Evolutionary conservation across 257 asterid species (phyloP).

Genomic region (Solanum sitiens): DNA sequence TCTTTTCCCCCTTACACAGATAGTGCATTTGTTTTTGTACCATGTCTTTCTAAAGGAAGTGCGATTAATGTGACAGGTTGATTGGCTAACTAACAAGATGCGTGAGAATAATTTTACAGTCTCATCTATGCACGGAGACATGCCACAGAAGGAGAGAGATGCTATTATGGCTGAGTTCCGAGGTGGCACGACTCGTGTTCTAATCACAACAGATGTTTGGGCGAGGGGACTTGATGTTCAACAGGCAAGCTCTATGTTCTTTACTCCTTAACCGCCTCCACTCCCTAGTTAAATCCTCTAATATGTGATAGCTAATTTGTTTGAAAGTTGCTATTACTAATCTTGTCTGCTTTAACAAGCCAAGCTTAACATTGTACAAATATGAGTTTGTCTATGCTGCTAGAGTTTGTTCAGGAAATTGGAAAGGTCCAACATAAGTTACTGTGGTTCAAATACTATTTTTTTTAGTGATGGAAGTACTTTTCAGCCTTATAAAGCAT

Average conservation of each 20-base stretch:
- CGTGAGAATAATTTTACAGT: slow-evolving; percentile 83
- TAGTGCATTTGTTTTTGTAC: neutral
- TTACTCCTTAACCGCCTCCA: neutral
- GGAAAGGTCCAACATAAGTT: neutral
- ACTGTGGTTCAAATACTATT: neutral
- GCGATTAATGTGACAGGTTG: slow-evolving; percentile 41
- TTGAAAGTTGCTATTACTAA: neutral
- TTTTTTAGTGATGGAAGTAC: neutral
- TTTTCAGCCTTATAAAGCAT: neutral
- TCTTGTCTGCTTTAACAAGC: neutral
- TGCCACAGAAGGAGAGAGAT: slow-evolving; percentile 97
- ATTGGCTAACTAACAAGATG: slow-evolving; percentile 90
- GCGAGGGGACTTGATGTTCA: slow-evolving; percentile 98
- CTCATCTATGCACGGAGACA: slow-evolving; percentile 97
- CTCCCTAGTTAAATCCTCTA: neutral
- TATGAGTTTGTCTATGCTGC: neutral
- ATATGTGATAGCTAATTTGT: neutral
- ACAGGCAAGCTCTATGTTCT: slow-evolving; percentile 42
- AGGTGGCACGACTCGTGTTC: slow-evolving; percentile 78
- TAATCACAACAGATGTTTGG: slow-evolving; percentile 98
- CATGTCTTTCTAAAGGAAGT: neutral
- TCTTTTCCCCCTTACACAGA: neutral
- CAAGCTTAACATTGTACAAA: neutral
- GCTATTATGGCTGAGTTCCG: slow-evolving; percentile 88
- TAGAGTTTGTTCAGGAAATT: neutral